Evolutionary conservation across 495 filamentous ascomycete species (phyloP), one percentile per base, ranked within the genome.

Genomic region (Xylaria longipes): DNA sequence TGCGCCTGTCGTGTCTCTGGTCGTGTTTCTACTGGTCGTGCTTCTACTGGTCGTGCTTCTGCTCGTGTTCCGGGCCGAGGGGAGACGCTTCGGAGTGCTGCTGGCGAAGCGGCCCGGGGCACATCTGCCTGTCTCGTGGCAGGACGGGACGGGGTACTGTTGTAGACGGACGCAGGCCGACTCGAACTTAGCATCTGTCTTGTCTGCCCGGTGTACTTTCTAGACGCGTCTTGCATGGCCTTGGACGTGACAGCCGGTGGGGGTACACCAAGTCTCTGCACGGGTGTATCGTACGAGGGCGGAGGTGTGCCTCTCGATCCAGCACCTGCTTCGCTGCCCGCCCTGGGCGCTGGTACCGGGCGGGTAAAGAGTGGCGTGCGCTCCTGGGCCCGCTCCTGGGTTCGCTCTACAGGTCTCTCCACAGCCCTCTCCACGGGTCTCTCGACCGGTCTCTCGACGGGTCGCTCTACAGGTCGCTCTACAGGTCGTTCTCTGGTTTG

Each of bases 151-250:
- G 77, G 74, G 37, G 77, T 56, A 29, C 73, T 73, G 6, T 69
- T 75, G 43, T 75, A 77, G 31, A 74, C 77, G 35, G 81, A 83
- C 5, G 75, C 77, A 12, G 86, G 85, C n/a, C 86, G 84, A 15
- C 88, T 89, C 70, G 71, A 67, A 72, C 75, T 81, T 75, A 97
- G 93, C 88, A 97, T 91, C 74, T 87, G 92, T 65, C 93, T 89
- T 9, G 91, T 92, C 80, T 97, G 92, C 65, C 91, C 90, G 56
- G 92, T 89, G 77, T 96, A 97, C 76, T 92, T 92, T 68, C 95
- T 90, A 1, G 94, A 94, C 15, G 95, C 92, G 76, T 96, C 91
- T 74, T 97, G 91, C 97, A 99, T 99, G 57, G 95, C 91, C 66
- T 91, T 90, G 9, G 92, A 91, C 0, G 97, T 98, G 71, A 95